Base-by-base conservation (phyloP, 179 eudicot genomes). In the Drosera spatulata region DNA sequence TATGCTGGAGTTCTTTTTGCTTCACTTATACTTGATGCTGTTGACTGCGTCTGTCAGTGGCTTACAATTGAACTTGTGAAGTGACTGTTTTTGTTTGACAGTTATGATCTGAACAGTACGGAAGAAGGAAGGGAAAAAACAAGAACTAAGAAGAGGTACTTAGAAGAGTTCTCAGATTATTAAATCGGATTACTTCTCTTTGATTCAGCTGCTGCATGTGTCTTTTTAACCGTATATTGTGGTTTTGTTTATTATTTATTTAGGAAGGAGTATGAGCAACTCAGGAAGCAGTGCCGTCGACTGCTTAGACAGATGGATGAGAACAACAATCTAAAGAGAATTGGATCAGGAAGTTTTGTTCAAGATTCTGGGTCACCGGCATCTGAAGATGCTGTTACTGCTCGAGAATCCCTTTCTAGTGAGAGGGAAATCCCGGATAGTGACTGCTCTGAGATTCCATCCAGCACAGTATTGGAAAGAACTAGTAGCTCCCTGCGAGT, bases 181-280 rank as follows among this genome's bases (percentile, higher is more conserved):
- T 22, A 22, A 22, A 22, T 50, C 53, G 4, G 53, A 50, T 50
- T 50, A 50, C 53, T 10, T 10, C 53, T 46, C 50, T 46, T 46
- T 46, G 8, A 46, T 10, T 45, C 49, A 45, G 7, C 8, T 45
- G 49, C 10, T 45, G 49, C 10, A 45, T 45, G n/a, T n/a, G 49
- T 10, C 10, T 6, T 6, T 45, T 6, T 45, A 45, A 6, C 49
- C 0, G 10, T 45, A 6, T 45, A 6, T 45, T 45, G 49, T 6
- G 49, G 49, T 6, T n/a, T 50, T 4, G 11, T 8, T 61, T 55
- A 22, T 2, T 43, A 61, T 59, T 41, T 55, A 53, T 73, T 73
- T 82, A 90, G 97, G 66, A 85, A 83, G 80, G 87, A 85, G 66
- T 90, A 90, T 57, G 95, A 84, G 75, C 85, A 74, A 69, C 77